Conservation (phyloP, 108 stramenopile genomes). For the Mayamaea pseudoterrestris region DNA sequence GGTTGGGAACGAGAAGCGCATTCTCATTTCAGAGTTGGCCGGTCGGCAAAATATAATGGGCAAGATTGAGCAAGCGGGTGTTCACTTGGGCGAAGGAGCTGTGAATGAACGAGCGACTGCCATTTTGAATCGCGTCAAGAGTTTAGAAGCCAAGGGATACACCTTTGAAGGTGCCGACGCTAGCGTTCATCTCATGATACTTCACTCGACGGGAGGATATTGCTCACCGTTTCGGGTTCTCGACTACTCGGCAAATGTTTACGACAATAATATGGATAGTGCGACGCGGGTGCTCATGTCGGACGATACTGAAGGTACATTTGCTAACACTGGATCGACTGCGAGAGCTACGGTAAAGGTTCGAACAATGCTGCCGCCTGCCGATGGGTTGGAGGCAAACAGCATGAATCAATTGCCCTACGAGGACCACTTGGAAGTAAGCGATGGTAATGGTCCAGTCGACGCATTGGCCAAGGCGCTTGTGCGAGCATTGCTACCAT, state of each 20-base stretch:
- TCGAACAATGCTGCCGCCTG: slow-evolving; percentile 19
- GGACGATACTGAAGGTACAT: neutral
- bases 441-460: slow-evolving; percentile 88
- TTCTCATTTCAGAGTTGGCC: slow-evolving; percentile 76
- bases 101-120: slow-evolving; percentile 59
- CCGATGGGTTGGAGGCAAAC: slow-evolving; percentile 1
- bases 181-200: slow-evolving; percentile 85
- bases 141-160: slow-evolving; percentile 80
- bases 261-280: slow-evolving; percentile 69
- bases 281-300: slow-evolving; percentile 54
- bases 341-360: slow-evolving; percentile 87
- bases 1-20: slow-evolving; percentile 79
- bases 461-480: slow-evolving; percentile 81
- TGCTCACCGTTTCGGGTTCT: slow-evolving; percentile 81
- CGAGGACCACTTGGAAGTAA: slow-evolving; percentile 46
- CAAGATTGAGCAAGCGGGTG: slow-evolving; percentile 63
- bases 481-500: slow-evolving; percentile 61
- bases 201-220: slow-evolving; percentile 76
- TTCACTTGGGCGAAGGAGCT: slow-evolving; percentile 16
- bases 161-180: slow-evolving; percentile 94
- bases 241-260: slow-evolving; percentile 80
- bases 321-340: slow-evolving; percentile 14
- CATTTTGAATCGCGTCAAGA: slow-evolving; percentile 79
- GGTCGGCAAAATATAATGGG: slow-evolving; percentile 87
- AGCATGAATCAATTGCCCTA: neutral